phyloP scores from a whole-genome alignment of 495 filamentous ascomycete genomes.

The Penicillium turbatum region DNA sequence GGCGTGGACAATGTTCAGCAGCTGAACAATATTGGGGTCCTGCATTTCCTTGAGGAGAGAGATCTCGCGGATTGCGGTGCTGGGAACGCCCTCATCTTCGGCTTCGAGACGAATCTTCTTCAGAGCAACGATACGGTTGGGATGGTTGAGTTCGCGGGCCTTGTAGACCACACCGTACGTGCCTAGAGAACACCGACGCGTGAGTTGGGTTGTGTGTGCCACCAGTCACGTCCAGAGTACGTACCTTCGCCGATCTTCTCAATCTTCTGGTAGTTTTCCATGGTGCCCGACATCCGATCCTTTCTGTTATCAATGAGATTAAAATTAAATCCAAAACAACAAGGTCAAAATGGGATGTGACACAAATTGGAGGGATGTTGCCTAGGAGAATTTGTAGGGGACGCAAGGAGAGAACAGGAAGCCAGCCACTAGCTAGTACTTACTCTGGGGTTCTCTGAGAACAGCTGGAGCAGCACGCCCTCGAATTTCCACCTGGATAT shows the following conservation, averaged over 20 bases:
- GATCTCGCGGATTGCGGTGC: slow-evolving; percentile 95
- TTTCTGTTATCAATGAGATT: slow-evolving; percentile 5
- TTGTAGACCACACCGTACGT: slow-evolving; percentile 95
- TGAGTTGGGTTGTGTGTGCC: slow-evolving; percentile 6
- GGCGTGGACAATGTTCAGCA: slow-evolving; percentile 93
- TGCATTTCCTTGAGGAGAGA: slow-evolving; percentile 95
- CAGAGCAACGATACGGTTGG: slow-evolving; percentile 80
- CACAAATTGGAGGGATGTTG: slow-evolving; percentile 13
- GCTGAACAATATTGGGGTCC: slow-evolving; percentile 87
- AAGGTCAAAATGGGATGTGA: slow-evolving; percentile 1
- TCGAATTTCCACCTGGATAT: neutral
- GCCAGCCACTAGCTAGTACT: neutral
- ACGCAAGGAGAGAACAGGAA: slow-evolving; percentile 15
- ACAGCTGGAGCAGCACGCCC: slow-evolving; percentile 4
- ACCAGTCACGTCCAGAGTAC: slow-evolving; percentile 9
- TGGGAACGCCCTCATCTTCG: slow-evolving; percentile 95
- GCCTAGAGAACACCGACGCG: slow-evolving; percentile 45
- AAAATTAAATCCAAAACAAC: slow-evolving; percentile 5
- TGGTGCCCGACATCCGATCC: slow-evolving; percentile 33
- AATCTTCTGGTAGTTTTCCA: slow-evolving; percentile 99
- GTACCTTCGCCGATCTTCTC: slow-evolving; percentile 99
- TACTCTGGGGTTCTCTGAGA: slow-evolving; percentile 1
- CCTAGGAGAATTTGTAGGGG: slow-evolving; percentile 11
- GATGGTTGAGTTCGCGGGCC: slow-evolving; percentile 73
- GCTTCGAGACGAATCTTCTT: slow-evolving; percentile 99